Base-by-base conservation (phyloP, 208 protist species). In the Leishmania arabica region DNA sequence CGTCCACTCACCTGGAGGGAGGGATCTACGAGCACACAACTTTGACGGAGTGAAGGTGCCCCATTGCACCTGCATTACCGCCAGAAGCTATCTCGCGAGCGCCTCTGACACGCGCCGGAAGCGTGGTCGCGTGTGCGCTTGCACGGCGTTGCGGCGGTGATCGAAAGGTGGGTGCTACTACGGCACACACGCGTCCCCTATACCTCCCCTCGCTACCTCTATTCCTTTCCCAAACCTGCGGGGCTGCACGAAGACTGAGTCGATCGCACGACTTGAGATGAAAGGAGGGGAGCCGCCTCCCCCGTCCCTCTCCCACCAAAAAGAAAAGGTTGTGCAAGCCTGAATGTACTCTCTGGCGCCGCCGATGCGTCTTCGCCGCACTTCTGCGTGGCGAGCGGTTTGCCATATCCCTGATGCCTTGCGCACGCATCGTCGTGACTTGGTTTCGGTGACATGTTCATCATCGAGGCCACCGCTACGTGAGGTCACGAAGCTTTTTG, bases 401-500 rank as follows among this genome's bases (percentile, higher is more conserved):
- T 51, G 24, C 37, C 69, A 19, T 7, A 51, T 19, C 31, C 45
- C 21, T 37, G 7, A 21, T 42, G 31, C 47, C 1, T 60, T 40
- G 31, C 19, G 47, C 21, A 62, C 24, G 13, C 53, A 62, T 11
- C n/a, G 15, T 15, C 53, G 72, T 27, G 34, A 76, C 17, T 24
- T 62, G 19, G 72, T 76, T 17, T 76, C 51, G n/a, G 51, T 27
- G 19, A 17, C 72, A 51, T 54, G 24, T 17, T 19, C 69, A 5
- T 53, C 45, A 15, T 34, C 69, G 27, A 11, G n/a, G 8, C 42
- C 47, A 13, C 37, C 69, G 27, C 69, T 45, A 37, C 27, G 11
- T 42, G 49, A 56, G 34, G 19, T 31, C 19, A 54, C 34, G 5
- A 77, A 77, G 53, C 47, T 13, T 60, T 84, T 70, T 56, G 64